Evolutionary conservation across 225 moss, liverwort and hornwort genomes (phyloP), one percentile per base, ranked within the genome.

Genomic region (Physcomitrellopsis africana): DNA sequence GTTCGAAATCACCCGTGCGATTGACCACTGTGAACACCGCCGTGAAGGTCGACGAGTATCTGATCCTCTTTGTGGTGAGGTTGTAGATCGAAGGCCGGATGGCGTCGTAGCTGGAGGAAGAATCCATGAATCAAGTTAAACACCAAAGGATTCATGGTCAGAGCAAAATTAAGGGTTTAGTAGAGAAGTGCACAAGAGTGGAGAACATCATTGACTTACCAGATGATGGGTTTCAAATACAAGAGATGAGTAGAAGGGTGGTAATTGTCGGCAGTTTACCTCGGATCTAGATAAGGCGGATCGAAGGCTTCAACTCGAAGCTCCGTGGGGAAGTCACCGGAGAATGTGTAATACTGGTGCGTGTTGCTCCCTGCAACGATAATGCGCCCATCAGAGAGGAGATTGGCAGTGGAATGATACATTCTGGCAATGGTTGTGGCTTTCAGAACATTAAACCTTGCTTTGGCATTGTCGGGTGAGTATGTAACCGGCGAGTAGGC

Each of bases 361-460:
- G 79, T 8, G 61, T 89, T 86, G 76, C 84, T 82, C 11, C 89
- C 86, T 0, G 86, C 89, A 3, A 89, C 0, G 24, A 89, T 58
- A 8, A 86, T 73, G 29, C 86, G 79, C 0, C 84, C 84, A 61
- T 86, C 80, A 12, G 81, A 71, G 56, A 89, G 79, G 23, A 89
- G 80, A 61, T 86, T 84, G 9, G 89, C 89, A 15, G 86, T 89
- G 37, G 86, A 89, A 69, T 89, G 86, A 65, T 90, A 91, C 70
- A 92, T 0, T 10, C 89, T 26, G 0, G 91, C 85, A 26, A 88
- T 81, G 1, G 73, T 73, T 0, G 80, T 56, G 9, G 87, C 75
- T 3, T 67, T 59, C 1, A 86, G 81, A 8, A 27, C 53, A 17
- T 43, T 20, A 41, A 96, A 93, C 15, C 96, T 42, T 1, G 52